Conservation (phyloP, 352 stramenopile genomes). For the Elongisporangium undulatum region DNA sequence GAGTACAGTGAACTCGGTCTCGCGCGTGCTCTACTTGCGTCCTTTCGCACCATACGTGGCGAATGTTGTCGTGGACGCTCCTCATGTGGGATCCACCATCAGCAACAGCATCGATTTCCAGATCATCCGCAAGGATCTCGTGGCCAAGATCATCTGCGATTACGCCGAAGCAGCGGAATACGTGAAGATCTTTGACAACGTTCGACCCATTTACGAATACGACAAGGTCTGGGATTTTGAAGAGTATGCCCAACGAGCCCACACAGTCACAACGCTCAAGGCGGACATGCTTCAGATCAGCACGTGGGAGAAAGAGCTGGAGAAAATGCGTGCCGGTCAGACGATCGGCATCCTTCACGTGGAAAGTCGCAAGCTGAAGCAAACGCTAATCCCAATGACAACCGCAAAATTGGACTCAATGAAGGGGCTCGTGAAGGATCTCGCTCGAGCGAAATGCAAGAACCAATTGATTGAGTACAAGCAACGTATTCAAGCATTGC, state of each 20-base stretch:
- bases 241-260: conserved; percentile 68
- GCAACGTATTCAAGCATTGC: conserved; percentile 77
- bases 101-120: conserved; percentile 66
- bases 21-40: conserved; percentile 84
- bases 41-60: conserved; percentile 81
- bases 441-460: conserved; percentile 86
- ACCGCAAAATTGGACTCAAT: conserved; percentile 90
- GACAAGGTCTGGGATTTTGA: conserved; percentile 91
- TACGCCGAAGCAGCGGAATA: conserved; percentile 88
- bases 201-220: conserved; percentile 91
- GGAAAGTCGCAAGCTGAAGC: conserved; percentile 92
- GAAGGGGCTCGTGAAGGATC: conserved; percentile 90
- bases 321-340: conserved; percentile 91
- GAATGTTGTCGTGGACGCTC: conserved; percentile 61
- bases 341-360: conserved; percentile 92
- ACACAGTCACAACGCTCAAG: conserved; percentile 86
- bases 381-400: conserved; percentile 90
- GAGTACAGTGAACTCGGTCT: conserved; percentile 84
- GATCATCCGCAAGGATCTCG: conserved; percentile 69
- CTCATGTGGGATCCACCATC: conserved; percentile 77
- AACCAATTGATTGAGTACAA: conserved; percentile 89
- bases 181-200: conserved; percentile 89
- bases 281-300: conserved; percentile 89
- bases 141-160: conserved; percentile 83
- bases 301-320: conserved; percentile 92